Evolutionary conservation across 2,329 filamentous ascomycete genomes (phyloP).

Genomic region (Fusarium tuaranense): DNA sequence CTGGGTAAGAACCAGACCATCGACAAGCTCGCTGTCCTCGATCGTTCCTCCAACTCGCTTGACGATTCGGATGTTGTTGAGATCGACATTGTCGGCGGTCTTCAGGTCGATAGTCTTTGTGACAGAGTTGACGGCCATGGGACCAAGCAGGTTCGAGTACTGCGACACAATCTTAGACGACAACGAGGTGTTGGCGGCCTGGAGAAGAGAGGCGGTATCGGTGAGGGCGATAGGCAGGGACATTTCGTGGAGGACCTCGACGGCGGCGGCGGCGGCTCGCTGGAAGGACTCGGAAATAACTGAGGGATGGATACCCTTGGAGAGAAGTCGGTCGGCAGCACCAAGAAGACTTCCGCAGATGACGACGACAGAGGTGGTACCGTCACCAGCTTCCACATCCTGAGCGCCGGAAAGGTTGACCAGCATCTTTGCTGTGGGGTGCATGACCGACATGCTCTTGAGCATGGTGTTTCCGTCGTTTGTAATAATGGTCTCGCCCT

Average conservation of each 20-base stretch:
- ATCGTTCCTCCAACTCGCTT: constrained; percentile 99
- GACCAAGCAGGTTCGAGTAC: constrained; percentile 93
- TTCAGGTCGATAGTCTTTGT: constrained; percentile 95
- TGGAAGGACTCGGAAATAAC: constrained; percentile 99
- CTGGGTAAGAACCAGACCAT: constrained; percentile 93
- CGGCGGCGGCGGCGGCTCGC: constrained; percentile 88
- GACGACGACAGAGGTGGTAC: constrained; percentile 97
- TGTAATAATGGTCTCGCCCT: constrained; percentile 98
- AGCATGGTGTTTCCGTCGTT: constrained; percentile 99
- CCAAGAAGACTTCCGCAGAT: constrained; percentile 95
- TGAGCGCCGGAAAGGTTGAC: constrained; percentile 97
- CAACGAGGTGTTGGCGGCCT: constrained; percentile 95
- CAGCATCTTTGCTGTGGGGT: constrained; percentile 99
- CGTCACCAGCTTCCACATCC: constrained; percentile 98
- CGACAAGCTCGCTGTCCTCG: constrained; percentile 97
- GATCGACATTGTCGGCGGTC: constrained; percentile 94
- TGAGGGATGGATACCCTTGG: constrained; percentile 96
- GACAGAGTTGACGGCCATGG: constrained; percentile 97
- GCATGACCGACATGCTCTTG: constrained; percentile 98
- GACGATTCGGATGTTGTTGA: constrained; percentile 95
- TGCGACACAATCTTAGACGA: constrained; percentile 99
- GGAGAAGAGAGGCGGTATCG: constrained; percentile 90
- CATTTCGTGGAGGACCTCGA: constrained; percentile 93
- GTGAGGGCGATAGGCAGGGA: constrained; percentile 90
- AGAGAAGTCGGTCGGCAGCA: constrained; percentile 89